Base-by-base conservation (phyloP, 2,329 filamentous ascomycete species). In the Phaeosphaeria sp. region DNA sequence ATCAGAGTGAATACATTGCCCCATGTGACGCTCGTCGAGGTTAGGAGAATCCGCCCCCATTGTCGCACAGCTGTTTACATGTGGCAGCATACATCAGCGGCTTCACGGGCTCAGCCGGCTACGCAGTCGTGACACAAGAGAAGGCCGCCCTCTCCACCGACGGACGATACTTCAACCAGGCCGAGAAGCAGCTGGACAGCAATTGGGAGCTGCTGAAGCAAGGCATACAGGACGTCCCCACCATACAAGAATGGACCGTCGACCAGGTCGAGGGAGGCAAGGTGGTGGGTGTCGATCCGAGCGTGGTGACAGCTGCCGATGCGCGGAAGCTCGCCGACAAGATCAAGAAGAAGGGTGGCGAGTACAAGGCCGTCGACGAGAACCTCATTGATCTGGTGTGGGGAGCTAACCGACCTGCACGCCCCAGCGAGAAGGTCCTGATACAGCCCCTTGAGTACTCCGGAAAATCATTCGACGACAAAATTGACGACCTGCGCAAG, bases 141-240 rank as follows among this genome's bases (percentile, higher is more conserved):
- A 93, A 93, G 77, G 95, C 95, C 17, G 92, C 92, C 15, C 82
- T 99, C 56, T 92, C 95, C 13, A 99, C 95, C 27, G 95, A 99
- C 76, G 95, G 95, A 27, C 89, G 95, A 65, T 99, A 99, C 79
- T 99, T 98, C 84, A 98, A 96, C 80, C 95, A 99, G 78, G 95
- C 95, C 24, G 83, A 88, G 61, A 91, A 93, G 71, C 92, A 99
- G 77, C 86, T 99, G 27, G 95, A 98, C 76, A 81, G 79, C 70
- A 98, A 98, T 77, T 99, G 95, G 95, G 82, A 86, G 49, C 83
- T 99, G 42, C 82, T 99, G 60, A 99, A 97, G 81, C 92, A 96
- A 72, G 95, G 95, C 6, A 83, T 97, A 48, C 91, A 95, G 73
- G 92, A 96, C 77, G 93, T 97, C 9, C 94, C 92, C 1, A 98